Percentiles rank a stretch among this genome's conserved stretches.
Evolutionary conservation across 805 yeast genomes (phyloP).

Genomic region (Wickerhamomyces queroliae): DNA sequence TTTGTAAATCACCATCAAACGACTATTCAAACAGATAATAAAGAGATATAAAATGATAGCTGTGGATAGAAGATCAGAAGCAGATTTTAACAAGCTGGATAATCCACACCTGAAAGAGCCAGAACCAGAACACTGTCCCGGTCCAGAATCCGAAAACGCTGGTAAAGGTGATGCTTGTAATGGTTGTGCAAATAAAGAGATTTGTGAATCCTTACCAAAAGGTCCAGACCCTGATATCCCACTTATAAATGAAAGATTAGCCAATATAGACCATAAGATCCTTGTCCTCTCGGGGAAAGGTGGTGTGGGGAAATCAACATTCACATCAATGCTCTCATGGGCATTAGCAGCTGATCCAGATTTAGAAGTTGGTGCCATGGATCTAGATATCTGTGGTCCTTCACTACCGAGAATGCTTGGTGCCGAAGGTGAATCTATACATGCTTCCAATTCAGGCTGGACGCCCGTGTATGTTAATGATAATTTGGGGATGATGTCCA

Average conservation of each 20-base stretch:
- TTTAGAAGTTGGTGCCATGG: constrained; percentile 93
- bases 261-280: constrained; percentile 71
- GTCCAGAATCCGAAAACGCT: constrained; percentile 91
- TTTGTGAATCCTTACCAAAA: constrained; percentile 82
- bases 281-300: constrained; percentile 82
- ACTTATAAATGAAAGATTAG: constrained; percentile 59
- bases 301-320: constrained; percentile 97
- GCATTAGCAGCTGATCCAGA: constrained; percentile 68
- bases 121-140: constrained; percentile 98
- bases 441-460: constrained; percentile 91
- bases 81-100: constrained; percentile 6
- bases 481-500: constrained; percentile 91
- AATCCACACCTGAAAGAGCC: constrained; percentile 44
- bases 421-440: constrained; percentile 78
- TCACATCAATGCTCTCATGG: constrained; percentile 95
- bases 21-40: neutral
- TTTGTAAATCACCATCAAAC: neutral
- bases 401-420: constrained; percentile 94
- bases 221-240: constrained; percentile 96
- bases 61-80: constrained; percentile 12
- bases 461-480: constrained; percentile 95
- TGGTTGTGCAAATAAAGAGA: constrained; percentile 91
- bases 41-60: constrained; percentile 5
- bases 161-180: constrained; percentile 92
- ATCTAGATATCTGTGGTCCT: constrained; percentile 96